Base-by-base conservation (phyloP, 306 rosid genomes). In the Cucurbita ficifolia region DNA sequence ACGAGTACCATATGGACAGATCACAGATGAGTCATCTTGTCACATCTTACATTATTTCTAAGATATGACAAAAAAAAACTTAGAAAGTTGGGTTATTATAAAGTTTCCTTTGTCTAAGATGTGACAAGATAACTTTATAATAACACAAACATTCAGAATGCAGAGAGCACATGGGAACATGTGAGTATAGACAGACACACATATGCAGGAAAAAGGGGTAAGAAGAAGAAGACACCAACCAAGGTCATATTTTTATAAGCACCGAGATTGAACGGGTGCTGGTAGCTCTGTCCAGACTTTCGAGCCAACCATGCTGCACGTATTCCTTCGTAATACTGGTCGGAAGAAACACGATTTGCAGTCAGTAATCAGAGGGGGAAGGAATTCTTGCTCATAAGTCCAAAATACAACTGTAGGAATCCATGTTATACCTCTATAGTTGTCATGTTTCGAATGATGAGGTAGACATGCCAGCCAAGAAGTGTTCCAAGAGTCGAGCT, bases 401-500 rank as follows among this genome's bases (percentile, higher is more conserved):
- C 22, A 63, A 17, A 72, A n/a, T 50, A 46, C 74, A 72, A 45
- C 33, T 54, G 53, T 68, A 13, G 71, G 70, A 82, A 50, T 43
- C 62, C 10, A 63, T 68, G 80, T 18, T 85, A 19, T 42, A 88
- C 98, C 98, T 92, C 98, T 76, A 90, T 87, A 78, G 98, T 92
- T 75, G 96, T 88, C 96, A 85, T 85, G 70, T 92, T 92, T 21
- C 76, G 90, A 82, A 86, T 82, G 70, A 82, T 76, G 68, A 92
- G 96, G 86, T 90, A 92, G 82, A 86, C 61, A 84, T 90, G 96
- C 98, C 98, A 92, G 71, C 87, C 91, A 70, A 79, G 75, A 65
- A 92, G 93, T 74, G 89, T 86, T 58, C 82, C 84, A 42, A 92
- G 88, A 39, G 83, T 88, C 56, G 68, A 24, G 71, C 87, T 86